Evolutionary conservation across 495 filamentous ascomycete species (phyloP), one percentile per base, ranked within the genome.

Genomic region (Rhizodiscina lignyota): DNA sequence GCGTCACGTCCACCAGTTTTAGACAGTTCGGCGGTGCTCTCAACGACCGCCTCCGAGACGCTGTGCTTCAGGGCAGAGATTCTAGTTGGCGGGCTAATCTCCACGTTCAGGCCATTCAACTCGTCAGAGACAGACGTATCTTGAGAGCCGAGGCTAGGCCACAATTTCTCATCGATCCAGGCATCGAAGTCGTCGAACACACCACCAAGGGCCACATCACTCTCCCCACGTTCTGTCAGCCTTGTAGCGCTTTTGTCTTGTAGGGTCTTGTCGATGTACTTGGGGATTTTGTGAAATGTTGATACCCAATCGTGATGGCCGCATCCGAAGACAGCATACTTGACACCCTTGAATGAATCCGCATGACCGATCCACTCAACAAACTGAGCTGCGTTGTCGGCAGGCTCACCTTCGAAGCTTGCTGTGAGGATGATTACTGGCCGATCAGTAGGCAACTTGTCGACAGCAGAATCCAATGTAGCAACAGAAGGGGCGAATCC

Each of bases 271-370:
- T 84, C 61, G 2, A 84, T 55, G 1, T 68, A 47, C 40, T 68
- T 82, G 8, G 81, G 80, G 18, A 87, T 63, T 20, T 62, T 60
- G 40, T 85, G 76, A 59, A 81, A 84, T 2, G 81, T 85, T 23
- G 68, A 50, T 0, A 59, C 57, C 81, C 81, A 85, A 43, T 85
- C 71, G 37, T 35, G 48, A 41, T 68, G 59, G n/a, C 65, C 71
- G 29, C 61, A 69, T 1, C 75, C 79, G 47, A 77, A 84, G 6
- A 79, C 69, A 0, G 76, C 62, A 45, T 72, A 86, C 11, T 58
- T 55, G 18, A 58, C 50, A 0, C 49, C 69, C 42, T 74, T 61
- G 10, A 74, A 49, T n/a, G n/a, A n/a, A n/a, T n/a, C n/a, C n/a
- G n/a, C n/a, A 12, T 43, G 55, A 32, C 64, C 57, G 3, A 83